Evolutionary conservation across 108 stramenopile genomes (phyloP).

Genomic region (Cyclostephanos tholiformis): DNA sequence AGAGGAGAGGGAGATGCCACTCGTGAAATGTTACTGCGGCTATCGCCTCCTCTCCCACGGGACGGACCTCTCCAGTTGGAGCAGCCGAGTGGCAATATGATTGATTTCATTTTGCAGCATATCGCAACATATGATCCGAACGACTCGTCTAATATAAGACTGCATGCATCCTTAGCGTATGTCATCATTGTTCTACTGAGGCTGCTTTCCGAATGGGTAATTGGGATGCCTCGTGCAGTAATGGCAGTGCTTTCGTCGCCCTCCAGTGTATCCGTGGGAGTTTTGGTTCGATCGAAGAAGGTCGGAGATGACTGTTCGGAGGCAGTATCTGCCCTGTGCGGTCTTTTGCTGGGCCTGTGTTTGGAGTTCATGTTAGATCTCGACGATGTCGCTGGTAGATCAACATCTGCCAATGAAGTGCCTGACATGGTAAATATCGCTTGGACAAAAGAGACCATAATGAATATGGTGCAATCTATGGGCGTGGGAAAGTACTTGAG

Average conservation of each 20-base stretch:
- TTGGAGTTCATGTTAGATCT: conserved; percentile 63
- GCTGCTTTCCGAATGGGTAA: conserved; percentile 66
- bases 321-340: conserved; percentile 47
- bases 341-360: conserved; percentile 67
- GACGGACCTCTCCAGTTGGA: conserved; percentile 5
- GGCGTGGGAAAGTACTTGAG: conserved; percentile 41
- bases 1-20: conserved; percentile 59
- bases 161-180: conserved; percentile 34
- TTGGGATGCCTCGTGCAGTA: conserved; percentile 62
- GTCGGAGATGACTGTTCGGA: background rate
- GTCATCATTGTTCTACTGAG: conserved; percentile 41
- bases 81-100: conserved; percentile 18
- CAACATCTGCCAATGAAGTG: conserved; percentile 3
- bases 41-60: conserved; percentile 39
- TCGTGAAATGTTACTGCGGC: conserved; percentile 66
- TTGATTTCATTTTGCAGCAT: conserved; percentile 50
- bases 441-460: conserved; percentile 48
- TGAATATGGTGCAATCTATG: conserved; percentile 48
- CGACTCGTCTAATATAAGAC: background rate
- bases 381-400: conserved; percentile 12
- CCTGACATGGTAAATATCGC: conserved; percentile 35
- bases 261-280: conserved; percentile 44
- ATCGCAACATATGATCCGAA: conserved; percentile 34
- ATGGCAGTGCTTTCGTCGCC: conserved; percentile 58
- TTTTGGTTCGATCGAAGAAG: conserved; percentile 37